phyloP scores from a whole-genome alignment of 2,329 filamentous ascomycete genomes.

The Fusarium sp. region DNA sequence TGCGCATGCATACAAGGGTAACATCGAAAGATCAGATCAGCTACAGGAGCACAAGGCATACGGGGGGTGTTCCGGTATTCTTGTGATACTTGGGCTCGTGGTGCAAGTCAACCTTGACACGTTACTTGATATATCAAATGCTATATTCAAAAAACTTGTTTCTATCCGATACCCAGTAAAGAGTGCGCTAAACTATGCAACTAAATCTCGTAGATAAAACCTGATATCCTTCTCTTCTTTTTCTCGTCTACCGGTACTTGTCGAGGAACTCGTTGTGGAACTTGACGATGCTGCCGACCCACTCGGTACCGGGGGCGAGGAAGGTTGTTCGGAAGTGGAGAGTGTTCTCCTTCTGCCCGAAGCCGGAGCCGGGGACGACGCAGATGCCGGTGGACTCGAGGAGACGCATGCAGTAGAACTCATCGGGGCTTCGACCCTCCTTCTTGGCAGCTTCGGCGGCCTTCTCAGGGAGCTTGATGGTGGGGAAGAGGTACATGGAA shows the following conservation, averaged over 20 bases:
- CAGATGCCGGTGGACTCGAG: slow-evolving; percentile 96
- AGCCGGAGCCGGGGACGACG: slow-evolving; percentile 90
- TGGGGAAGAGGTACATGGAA: slow-evolving; percentile 99
- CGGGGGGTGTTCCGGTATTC: neutral
- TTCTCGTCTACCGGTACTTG: slow-evolving; percentile 66
- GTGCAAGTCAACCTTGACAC: neutral
- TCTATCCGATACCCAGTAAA: slow-evolving; percentile 27
- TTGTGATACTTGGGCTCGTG: neutral
- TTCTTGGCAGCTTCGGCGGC: slow-evolving; percentile 78
- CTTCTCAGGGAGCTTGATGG: slow-evolving; percentile 80
- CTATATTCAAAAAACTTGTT: slow-evolving; percentile 29
- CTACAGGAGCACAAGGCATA: neutral
- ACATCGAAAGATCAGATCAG: slow-evolving; percentile 22
- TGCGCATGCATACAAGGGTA: slow-evolving; percentile 22
- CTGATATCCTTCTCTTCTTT: neutral
- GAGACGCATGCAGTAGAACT: slow-evolving; percentile 92
- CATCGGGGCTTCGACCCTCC: slow-evolving; percentile 80
- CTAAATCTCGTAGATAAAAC: slow-evolving; percentile 7
- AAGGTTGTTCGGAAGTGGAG: slow-evolving; percentile 98
- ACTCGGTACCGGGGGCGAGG: slow-evolving; percentile 93
- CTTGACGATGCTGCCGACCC: slow-evolving; percentile 85
- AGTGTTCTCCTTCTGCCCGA: slow-evolving; percentile 91
- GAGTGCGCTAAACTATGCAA: slow-evolving; percentile 32
- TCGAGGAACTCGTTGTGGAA: slow-evolving; percentile 94
- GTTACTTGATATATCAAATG: slow-evolving; percentile 17